These are phyloP conservation scores for Penicillium herquei DNA, from an alignment of 495 filamentous ascomycete species.

Conservation along the genomic window DNA sequence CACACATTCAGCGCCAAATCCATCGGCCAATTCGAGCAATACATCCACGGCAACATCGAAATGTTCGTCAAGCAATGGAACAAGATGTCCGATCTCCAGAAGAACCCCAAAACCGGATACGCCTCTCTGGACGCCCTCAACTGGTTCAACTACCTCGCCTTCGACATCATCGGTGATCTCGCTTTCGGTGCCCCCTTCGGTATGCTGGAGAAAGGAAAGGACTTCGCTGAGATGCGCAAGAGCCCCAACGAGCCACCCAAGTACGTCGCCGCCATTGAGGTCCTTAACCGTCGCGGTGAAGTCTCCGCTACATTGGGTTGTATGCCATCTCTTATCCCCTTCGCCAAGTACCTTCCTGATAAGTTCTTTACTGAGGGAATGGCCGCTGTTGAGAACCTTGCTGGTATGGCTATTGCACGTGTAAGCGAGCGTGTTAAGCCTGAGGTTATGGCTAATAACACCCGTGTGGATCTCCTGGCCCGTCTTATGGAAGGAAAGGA, in stretches of 20 bases:
- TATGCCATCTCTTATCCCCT: conserved; percentile 46
- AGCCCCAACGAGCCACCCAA: conserved; percentile 39
- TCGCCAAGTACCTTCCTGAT: conserved; percentile 52
- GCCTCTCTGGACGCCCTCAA: conserved; percentile 72
- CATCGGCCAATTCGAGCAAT: conserved; percentile 84
- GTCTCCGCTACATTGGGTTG: conserved; percentile 52
- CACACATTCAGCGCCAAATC: conserved; percentile 85
- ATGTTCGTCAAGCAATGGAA: conserved; percentile 74
- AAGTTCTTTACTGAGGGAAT: conserved; percentile 51
- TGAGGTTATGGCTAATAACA: conserved; percentile 52
- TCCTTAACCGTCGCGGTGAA: conserved; percentile 55
- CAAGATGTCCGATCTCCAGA: conserved; percentile 44
- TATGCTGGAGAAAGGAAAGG: conserved; percentile 52
- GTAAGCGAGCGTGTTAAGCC: conserved; percentile 72
- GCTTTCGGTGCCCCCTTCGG: conserved; percentile 56
- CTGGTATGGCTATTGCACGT: conserved; percentile 72
- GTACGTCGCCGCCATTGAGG: conserved; percentile 52
- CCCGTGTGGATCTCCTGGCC: conserved; percentile 75
- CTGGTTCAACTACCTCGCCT: conserved; percentile 95
- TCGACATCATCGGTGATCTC: conserved; percentile 79
- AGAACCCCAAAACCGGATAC: conserved; percentile 48
- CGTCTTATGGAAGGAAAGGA: conserved; percentile 86
- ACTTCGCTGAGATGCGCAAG: conserved; percentile 61
- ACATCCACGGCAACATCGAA: conserved; percentile 78
- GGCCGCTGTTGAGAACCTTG: conserved; percentile 48